These are phyloP conservation scores for Heritiera littoralis DNA, from an alignment of 345 rosid species.

Conservation along the genomic window DNA sequence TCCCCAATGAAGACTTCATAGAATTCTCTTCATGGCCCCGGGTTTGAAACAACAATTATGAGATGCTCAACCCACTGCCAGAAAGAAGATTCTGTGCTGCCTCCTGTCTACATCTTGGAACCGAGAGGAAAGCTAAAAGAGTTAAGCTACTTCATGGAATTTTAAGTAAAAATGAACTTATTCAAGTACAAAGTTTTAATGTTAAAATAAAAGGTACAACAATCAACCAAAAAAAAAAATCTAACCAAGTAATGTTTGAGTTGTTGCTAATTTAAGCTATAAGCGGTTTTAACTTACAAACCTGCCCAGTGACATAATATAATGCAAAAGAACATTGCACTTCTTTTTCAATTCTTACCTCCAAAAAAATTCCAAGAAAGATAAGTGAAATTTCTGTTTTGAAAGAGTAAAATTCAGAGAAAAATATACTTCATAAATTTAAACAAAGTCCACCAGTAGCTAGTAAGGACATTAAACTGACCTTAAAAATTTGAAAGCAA, in stretches of 20 bases:
- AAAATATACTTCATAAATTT: not conserved
- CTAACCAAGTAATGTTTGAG: not conserved
- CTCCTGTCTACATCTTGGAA: slow-evolving; percentile 11
- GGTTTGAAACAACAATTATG: not conserved
- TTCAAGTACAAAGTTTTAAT: not conserved
- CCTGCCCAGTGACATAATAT: not conserved
- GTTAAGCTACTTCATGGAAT: slow-evolving; percentile 3
- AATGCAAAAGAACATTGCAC: not conserved
- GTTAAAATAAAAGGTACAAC: not conserved
- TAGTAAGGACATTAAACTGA: not conserved
- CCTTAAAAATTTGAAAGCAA: not conserved
- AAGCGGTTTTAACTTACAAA: not conserved
- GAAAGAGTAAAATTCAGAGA: not conserved
- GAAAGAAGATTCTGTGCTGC: slow-evolving; percentile 16
- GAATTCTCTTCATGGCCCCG: not conserved
- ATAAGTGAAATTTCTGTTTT: not conserved
- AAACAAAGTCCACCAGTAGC: not conserved
- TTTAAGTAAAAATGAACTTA: not conserved
- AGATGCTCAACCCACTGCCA: slow-evolving; percentile 19
- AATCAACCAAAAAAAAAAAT: not conserved
- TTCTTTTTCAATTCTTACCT: not conserved
- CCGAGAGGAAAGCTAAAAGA: slow-evolving; percentile 16
- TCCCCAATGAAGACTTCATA: not conserved
- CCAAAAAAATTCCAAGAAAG: not conserved
- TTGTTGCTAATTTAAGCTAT: not conserved